Percentiles rank a stretch among this genome's conserved stretches.
Evolutionary conservation across 768 basidiomycete genomes (phyloP).

Genomic region (Lactifluus rugatus): DNA sequence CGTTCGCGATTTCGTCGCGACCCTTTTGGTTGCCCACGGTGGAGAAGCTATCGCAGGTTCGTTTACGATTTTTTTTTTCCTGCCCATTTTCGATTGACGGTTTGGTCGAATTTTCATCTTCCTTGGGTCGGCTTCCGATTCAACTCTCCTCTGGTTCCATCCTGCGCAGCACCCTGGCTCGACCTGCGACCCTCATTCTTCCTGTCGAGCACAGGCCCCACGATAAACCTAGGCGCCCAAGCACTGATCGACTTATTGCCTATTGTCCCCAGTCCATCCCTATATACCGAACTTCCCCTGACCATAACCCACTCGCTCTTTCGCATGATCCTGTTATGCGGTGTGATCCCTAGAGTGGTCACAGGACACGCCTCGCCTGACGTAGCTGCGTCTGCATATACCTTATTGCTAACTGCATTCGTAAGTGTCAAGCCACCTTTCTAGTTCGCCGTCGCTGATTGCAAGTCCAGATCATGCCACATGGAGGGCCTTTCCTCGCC

Average conservation of each 20-base stretch:
- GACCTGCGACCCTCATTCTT: constrained; percentile 18
- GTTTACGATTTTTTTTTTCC: not conserved
- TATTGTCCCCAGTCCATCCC: constrained; percentile 1
- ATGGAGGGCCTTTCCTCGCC: constrained; percentile 67
- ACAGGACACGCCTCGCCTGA: constrained; percentile 11
- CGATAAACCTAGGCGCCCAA: constrained; percentile 8
- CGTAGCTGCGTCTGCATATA: constrained; percentile 13
- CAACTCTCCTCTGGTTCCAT: not conserved
- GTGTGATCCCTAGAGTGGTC: constrained; percentile 11
- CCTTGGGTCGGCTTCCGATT: not conserved
- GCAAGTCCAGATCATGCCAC: constrained; percentile 10
- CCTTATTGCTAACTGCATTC: constrained; percentile 11
- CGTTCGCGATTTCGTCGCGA: constrained; percentile 16
- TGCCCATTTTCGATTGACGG: not conserved
- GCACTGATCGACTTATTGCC: constrained; percentile 14
- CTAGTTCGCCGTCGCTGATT: not conserved
- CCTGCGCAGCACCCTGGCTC: constrained; percentile 16
- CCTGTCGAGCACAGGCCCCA: constrained; percentile 6
- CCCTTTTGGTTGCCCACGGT: constrained; percentile 19
- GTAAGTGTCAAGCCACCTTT: constrained; percentile 1
- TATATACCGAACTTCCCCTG: constrained; percentile 12
- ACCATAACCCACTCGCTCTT: constrained; percentile 17
- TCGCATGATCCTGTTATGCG: constrained; percentile 14
- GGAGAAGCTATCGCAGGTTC: constrained; percentile 19
- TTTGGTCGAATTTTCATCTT: not conserved